These are phyloP conservation scores for Camelina sativa DNA, from an alignment of 345 rosid species.

Conservation along the genomic window DNA sequence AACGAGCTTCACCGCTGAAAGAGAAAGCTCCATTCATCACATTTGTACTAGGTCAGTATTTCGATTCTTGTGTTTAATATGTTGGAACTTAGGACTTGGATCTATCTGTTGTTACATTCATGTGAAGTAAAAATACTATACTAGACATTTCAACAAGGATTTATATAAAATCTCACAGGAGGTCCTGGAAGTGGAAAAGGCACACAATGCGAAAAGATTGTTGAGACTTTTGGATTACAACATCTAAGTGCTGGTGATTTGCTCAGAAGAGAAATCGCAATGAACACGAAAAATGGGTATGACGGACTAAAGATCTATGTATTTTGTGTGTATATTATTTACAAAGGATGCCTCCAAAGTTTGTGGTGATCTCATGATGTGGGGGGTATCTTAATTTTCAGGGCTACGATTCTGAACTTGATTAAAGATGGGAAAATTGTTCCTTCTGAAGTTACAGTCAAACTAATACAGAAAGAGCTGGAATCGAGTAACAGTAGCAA, in stretches of 20 bases:
- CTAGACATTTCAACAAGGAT: neutral
- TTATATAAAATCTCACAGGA: conserved; percentile 41
- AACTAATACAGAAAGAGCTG: conserved; percentile 69
- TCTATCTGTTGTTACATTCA: neutral
- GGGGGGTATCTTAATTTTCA: conserved; percentile 39
- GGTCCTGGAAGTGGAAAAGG: conserved; percentile 96
- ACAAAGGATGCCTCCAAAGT: neutral
- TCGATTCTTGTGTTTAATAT: conserved; percentile 7
- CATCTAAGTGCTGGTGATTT: conserved; percentile 87
- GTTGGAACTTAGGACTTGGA: conserved; percentile 11
- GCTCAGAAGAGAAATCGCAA: conserved; percentile 66
- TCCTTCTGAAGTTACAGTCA: conserved; percentile 83
- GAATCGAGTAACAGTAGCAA: conserved; percentile 56
- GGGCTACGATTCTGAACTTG: conserved; percentile 64
- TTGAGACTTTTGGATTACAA: conserved; percentile 62
- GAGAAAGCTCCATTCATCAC: conserved; percentile 68
- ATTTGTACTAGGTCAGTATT: conserved; percentile 74
- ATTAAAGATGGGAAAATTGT: conserved; percentile 86
- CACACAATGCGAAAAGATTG: conserved; percentile 75
- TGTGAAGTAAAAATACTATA: neutral
- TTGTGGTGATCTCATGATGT: conserved; percentile 24
- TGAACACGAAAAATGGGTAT: conserved; percentile 74
- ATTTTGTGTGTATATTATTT: no score
- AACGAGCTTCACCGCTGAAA: conserved; percentile 35
- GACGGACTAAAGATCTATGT: neutral